Conservation (phyloP, 805 yeast genomes). For the Vanderwaltozyma polyspora region DNA sequence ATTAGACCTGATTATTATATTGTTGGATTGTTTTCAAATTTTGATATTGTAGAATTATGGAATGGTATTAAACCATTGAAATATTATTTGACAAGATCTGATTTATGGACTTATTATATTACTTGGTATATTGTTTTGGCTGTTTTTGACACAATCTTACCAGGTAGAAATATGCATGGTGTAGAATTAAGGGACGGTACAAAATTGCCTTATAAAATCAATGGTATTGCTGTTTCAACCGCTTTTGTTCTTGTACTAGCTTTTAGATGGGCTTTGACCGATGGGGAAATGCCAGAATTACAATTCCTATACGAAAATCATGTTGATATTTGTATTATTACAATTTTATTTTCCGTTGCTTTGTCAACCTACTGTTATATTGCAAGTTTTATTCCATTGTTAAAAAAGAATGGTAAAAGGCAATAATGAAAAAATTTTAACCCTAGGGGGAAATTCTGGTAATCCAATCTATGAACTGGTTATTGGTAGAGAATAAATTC, state of each 20-base stretch:
- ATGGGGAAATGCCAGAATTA: slow-evolving; percentile 64
- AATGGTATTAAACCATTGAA: slow-evolving; percentile 28
- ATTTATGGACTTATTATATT: slow-evolving; percentile 54
- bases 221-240: slow-evolving; percentile 53
- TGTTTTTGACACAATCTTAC: slow-evolving; percentile 50
- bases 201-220: slow-evolving; percentile 60
- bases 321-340: slow-evolving; percentile 49
- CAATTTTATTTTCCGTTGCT: slow-evolving; percentile 52
- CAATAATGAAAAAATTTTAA: slow-evolving; percentile 59
- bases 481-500: slow-evolving; percentile 92
- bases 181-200: slow-evolving; percentile 68
- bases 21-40: slow-evolving; percentile 31
- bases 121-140: slow-evolving; percentile 64
- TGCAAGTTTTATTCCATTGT: slow-evolving; percentile 50
- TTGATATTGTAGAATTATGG: slow-evolving; percentile 32
- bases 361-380: slow-evolving; percentile 58
- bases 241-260: slow-evolving; percentile 31
- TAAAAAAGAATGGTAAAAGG: slow-evolving; percentile 38
- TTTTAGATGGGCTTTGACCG: slow-evolving; percentile 41
- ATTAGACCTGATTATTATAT: slow-evolving; percentile 50
- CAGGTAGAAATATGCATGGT: slow-evolving; percentile 58
- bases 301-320: slow-evolving; percentile 62
- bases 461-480: slow-evolving; percentile 81
- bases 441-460: slow-evolving; percentile 80
- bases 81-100: slow-evolving; percentile 29